These are phyloP conservation scores for Tetrapyrgos nigripes DNA, from an alignment of 1,284 basidiomycete species.

Conservation along the genomic window DNA sequence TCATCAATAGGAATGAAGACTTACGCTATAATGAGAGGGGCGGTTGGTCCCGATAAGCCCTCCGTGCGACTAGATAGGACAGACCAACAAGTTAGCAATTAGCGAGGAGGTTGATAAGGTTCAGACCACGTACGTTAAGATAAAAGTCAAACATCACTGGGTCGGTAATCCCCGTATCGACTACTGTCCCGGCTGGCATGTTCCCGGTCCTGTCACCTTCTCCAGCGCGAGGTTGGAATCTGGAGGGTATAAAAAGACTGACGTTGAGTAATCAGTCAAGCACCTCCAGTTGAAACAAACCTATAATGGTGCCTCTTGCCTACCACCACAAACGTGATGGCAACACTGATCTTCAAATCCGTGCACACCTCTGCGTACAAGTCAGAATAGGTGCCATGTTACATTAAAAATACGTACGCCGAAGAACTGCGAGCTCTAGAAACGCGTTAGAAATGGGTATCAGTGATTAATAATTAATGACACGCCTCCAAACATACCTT, in stretches of 20 bases:
- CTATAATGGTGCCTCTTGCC: constrained; percentile 56
- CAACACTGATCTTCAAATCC: constrained; percentile 49
- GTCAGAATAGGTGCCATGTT: background rate
- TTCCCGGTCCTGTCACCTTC: constrained; percentile 70
- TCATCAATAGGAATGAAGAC: too few relatives aligned
- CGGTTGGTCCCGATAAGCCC: background rate
- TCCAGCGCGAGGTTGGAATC: background rate
- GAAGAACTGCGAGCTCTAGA: constrained; percentile 13
- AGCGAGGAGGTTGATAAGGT: too few relatives aligned
- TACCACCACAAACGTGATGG: constrained; percentile 64
- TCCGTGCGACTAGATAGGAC: background rate
- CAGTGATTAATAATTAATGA: background rate
- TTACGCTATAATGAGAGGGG: background rate
- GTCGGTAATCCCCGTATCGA: constrained; percentile 68
- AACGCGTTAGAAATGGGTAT: background rate
- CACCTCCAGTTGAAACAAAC: constrained; percentile 26
- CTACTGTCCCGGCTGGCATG: constrained; percentile 71
- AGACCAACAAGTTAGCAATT: too few relatives aligned
- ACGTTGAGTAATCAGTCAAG: background rate
- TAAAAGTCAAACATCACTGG: constrained; percentile 79
- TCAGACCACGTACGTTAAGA: constrained; percentile 54
- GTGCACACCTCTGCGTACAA: constrained; percentile 46
- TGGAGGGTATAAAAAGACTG: background rate
- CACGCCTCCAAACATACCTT: constrained; percentile 43
- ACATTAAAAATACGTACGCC: constrained; percentile 2